Evolutionary conservation across 2,329 filamentous ascomycete species (phyloP).

Genomic region (Atkinsonella hypoxylon): DNA sequence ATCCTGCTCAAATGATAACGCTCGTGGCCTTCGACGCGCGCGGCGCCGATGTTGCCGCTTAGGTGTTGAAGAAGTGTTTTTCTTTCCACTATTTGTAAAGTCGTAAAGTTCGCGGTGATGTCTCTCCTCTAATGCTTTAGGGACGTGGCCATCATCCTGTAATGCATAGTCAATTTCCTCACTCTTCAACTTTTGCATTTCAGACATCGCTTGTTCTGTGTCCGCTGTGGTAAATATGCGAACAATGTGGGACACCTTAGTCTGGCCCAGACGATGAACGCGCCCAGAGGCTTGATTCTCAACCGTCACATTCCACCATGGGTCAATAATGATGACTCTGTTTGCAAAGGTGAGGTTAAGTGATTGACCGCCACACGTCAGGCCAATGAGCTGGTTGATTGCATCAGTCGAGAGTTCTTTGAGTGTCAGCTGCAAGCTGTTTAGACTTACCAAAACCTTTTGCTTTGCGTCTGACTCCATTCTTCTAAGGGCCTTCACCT

Average conservation of each 20-base stretch:
- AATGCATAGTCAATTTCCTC: constrained; percentile 26
- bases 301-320: constrained; percentile 48
- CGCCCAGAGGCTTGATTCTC: constrained; percentile 53
- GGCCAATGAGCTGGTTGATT: constrained; percentile 19
- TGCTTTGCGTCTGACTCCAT: constrained; percentile 10
- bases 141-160: constrained; percentile 16
- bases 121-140: neutral
- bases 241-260: constrained; percentile 44
- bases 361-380: constrained; percentile 24
- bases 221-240: constrained; percentile 42
- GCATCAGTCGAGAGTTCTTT: neutral
- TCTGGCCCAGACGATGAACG: constrained; percentile 54
- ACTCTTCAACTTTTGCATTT: constrained; percentile 45
- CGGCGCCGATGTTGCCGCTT: neutral
- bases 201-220: constrained; percentile 44
- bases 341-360: constrained; percentile 33
- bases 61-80: neutral
- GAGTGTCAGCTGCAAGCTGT: constrained; percentile 1
- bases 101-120: neutral
- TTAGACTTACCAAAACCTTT: constrained; percentile 24
- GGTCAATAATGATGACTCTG: constrained; percentile 41
- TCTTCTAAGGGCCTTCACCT: constrained; percentile 10
- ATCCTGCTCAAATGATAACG: neutral
- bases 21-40: neutral
- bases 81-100: neutral